Evolutionary conservation across 306 rosid genomes (phyloP), one percentile per base, ranked within the genome.

Genomic region (Begonia peltatifolia): DNA sequence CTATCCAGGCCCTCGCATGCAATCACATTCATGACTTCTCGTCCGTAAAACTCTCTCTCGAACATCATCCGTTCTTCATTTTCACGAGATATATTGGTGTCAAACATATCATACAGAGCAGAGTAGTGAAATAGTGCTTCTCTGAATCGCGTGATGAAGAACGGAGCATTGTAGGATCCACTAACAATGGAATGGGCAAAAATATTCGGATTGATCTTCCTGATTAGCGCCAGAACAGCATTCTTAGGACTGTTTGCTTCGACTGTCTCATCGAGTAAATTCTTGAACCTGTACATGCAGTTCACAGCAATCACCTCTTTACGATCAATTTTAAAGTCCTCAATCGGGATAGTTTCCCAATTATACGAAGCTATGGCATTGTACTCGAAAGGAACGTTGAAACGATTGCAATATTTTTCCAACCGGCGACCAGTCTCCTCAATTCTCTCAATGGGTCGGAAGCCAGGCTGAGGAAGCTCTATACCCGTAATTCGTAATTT

Each of bases 121-220:
- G 72, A 68, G 63, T 55, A 68, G 38, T 60, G 58, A 46, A 50
- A 57, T 14, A 68, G 59, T 18, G 73, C 73, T 38, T 68, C 73
- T 14, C 59, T 20, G 52, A 68, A 68, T 12, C 68, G 53, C 9
- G 63, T 25, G 4, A 52, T 6, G 60, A 68, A 68, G 63, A 68
- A 62, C 3, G 73, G 68, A 1, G 73, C 59, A 38, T 62, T 8
- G 15, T 57, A 62, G 42, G 68, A 14, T 62, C 61, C 70, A 57
- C 43, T 65, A 35, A 18, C 48, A 41, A 65, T 41, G 10, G 59
- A 36, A 7, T 52, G 70, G 16, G 58, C 47, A 22, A 65, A 65
- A 2, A 65, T 18, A 14, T 58, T 54, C 2, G 70, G 70, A 20
- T 65, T 65, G 17, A 65, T 58, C 48, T 54, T 44, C 59, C 42